These are phyloP conservation scores for Anisodus acutangulus DNA, from an alignment of 257 asterid species.

Conservation along the genomic window DNA sequence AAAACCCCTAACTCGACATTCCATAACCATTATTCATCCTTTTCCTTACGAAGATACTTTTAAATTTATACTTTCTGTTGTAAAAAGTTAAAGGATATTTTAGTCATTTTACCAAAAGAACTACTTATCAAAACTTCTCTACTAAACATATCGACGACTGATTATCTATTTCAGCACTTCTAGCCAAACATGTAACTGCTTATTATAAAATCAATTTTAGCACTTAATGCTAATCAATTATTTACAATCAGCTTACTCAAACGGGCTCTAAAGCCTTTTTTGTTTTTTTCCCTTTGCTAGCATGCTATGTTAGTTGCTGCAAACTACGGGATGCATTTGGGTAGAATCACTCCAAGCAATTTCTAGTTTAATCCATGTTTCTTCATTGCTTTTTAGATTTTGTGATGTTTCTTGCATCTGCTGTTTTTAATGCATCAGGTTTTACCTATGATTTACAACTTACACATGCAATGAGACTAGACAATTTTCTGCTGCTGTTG, in stretches of 20 bases:
- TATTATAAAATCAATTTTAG: not conserved
- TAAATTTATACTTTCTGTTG: too few relatives aligned
- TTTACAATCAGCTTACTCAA: not conserved
- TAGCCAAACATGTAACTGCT: not conserved
- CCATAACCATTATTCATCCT: too few relatives aligned
- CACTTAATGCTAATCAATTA: not conserved
- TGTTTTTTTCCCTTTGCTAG: not conserved
- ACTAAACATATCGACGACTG: not conserved
- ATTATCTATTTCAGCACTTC: not conserved
- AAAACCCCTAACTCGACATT: too few relatives aligned
- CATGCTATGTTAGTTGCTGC: constrained; percentile 12
- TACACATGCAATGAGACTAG: too few relatives aligned
- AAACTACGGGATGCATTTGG: constrained; percentile 7
- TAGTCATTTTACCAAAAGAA: too few relatives aligned
- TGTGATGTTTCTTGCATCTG: not conserved
- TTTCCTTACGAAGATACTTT: too few relatives aligned
- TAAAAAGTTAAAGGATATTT: too few relatives aligned
- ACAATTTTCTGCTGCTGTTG: too few relatives aligned
- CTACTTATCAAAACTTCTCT: too few relatives aligned
- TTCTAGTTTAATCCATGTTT: not conserved
- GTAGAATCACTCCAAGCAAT: not conserved
- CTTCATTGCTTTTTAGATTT: constrained; percentile 9
- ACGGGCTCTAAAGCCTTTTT: not conserved
- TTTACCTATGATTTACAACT: too few relatives aligned
- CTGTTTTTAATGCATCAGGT: too few relatives aligned